Conservation (phyloP, 345 rosid species). For the Microcos paniculata region DNA sequence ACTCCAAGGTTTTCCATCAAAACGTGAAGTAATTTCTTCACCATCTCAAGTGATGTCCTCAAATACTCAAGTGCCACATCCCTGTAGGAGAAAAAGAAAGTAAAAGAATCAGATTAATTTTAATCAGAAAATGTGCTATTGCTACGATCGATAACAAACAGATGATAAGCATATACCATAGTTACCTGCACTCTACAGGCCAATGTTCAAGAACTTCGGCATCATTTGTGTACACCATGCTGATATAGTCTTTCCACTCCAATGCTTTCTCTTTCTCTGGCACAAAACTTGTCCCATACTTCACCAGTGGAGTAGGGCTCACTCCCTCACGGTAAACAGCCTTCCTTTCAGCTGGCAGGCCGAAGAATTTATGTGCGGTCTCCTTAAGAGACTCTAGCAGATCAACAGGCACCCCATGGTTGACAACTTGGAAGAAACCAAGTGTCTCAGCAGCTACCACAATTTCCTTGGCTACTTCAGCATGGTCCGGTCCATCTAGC, state of each 20-base stretch:
- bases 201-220: no score
- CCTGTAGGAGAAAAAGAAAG: conserved; percentile 12
- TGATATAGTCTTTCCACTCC: conserved; percentile 66
- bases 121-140: background rate
- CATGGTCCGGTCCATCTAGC: background rate
- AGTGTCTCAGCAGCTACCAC: background rate
- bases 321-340: conserved; percentile 38
- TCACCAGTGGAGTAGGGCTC: conserved; percentile 54
- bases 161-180: no score
- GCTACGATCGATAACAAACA: no score
- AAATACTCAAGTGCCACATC: conserved; percentile 43
- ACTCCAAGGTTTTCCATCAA: conserved; percentile 47
- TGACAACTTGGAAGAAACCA: background rate
- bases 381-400: conserved; percentile 41
- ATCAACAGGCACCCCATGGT: conserved; percentile 35
- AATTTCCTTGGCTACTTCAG: background rate
- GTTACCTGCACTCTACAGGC: conserved; percentile 39
- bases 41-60: conserved; percentile 42
- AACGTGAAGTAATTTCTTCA: conserved; percentile 34
- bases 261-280: conserved; percentile 58
- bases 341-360: conserved; percentile 38
- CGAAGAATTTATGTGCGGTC: conserved; percentile 45
- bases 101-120: background rate
- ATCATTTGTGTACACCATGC: conserved; percentile 28
- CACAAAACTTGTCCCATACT: conserved; percentile 55